phyloP scores from a whole-genome alignment of 371 early-diverging fungal species.

The Dichotomocladium elegans region DNA sequence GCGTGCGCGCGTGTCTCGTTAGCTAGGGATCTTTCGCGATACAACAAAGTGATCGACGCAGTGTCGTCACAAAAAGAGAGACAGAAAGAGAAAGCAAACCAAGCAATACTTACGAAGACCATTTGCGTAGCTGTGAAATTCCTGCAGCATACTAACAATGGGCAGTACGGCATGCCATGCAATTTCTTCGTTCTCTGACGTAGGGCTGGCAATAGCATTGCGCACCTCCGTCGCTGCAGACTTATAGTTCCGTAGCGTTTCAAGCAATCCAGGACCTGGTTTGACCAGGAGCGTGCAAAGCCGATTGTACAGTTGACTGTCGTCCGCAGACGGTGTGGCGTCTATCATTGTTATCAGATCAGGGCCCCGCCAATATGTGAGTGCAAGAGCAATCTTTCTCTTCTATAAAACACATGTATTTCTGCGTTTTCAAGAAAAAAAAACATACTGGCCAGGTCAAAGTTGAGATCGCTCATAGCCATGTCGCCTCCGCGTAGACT shows the following conservation, averaged over 20 bases:
- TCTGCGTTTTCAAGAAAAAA: too few relatives aligned
- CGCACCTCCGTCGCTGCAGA: constrained; percentile 38
- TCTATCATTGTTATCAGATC: constrained; percentile 32
- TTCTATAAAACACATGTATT: too few relatives aligned
- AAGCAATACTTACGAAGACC: too few relatives aligned
- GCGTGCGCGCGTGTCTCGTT: too few relatives aligned
- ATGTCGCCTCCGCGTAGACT: constrained; percentile 32
- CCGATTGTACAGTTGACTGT: constrained; percentile 44
- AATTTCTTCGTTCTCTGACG: constrained; percentile 75
- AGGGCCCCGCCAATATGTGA: too few relatives aligned
- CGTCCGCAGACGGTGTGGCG: constrained; percentile 49
- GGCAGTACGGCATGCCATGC: constrained; percentile 86
- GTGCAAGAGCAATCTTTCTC: too few relatives aligned
- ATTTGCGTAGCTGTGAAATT: constrained; percentile 75
- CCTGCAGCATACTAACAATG: constrained; percentile 74
- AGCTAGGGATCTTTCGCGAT: too few relatives aligned
- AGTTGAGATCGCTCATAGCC: constrained; percentile 41
- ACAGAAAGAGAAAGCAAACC: too few relatives aligned
- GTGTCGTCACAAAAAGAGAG: too few relatives aligned
- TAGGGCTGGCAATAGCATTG: constrained; percentile 82
- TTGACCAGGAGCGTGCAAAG: constrained; percentile 42
- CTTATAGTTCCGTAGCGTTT: constrained; percentile 50
- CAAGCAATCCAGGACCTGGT: constrained; percentile 43
- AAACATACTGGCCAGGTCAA: constrained; percentile 55
- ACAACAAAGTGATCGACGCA: too few relatives aligned